Evolutionary conservation across 164 flowering plant genomes (phyloP).

Genomic region (Cinnamomum micranthum): DNA sequence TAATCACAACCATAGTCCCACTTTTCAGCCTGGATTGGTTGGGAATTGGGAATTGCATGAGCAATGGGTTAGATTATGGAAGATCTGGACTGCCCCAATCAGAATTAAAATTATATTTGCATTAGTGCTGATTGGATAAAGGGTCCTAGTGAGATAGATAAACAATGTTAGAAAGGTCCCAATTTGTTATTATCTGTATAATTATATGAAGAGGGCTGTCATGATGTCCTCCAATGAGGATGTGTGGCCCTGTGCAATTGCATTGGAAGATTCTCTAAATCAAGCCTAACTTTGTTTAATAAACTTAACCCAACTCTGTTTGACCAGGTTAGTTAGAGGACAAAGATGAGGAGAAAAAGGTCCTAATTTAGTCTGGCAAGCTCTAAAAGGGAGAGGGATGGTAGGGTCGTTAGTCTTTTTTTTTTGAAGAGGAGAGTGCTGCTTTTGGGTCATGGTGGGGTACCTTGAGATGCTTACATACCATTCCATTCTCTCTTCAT

Average conservation of each 20-base stretch:
- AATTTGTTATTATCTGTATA: neutral
- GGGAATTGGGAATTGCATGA: neutral
- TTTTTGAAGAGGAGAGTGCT: neutral
- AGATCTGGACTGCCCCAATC: conserved; percentile 1
- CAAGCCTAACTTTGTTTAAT: neutral
- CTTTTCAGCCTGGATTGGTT: neutral
- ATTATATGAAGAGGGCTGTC: neutral
- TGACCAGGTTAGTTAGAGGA: neutral
- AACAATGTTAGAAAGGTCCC: neutral
- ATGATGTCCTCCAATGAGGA: neutral
- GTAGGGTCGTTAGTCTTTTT: neutral
- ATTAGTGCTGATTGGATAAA: neutral
- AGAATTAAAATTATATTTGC: neutral
- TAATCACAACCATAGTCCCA: neutral
- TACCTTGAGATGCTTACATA: neutral
- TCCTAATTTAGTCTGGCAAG: neutral
- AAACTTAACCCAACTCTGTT: neutral
- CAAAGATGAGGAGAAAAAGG: neutral
- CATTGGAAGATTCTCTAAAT: neutral
- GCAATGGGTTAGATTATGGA: neutral
- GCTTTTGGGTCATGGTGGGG: neutral
- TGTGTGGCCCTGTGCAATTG: neutral
- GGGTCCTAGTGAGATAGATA: neutral
- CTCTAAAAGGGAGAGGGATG: neutral
- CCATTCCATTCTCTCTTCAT: neutral